phyloP scores from a whole-genome alignment of 345 rosid genomes.

The Ceriops zippeliana region DNA sequence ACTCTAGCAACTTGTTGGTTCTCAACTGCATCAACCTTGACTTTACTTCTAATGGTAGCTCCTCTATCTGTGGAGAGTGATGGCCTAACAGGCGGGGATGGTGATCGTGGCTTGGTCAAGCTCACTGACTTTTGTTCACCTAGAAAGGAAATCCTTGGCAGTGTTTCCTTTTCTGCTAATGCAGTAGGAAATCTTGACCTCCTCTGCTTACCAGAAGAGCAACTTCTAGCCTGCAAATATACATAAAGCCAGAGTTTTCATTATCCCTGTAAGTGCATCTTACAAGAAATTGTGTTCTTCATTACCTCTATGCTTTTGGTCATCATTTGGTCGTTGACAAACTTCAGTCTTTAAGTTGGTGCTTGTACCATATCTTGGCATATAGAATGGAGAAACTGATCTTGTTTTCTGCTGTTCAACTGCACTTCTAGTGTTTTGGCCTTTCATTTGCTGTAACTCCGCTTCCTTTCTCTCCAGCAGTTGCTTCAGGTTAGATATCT shows the following conservation, averaged over 20 bases:
- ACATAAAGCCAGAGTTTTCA: background rate
- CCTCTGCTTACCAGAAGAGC: slow-evolving; percentile 85
- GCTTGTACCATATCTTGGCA: slow-evolving; percentile 50
- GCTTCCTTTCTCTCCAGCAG: slow-evolving; percentile 79
- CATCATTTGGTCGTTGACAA: slow-evolving; percentile 48
- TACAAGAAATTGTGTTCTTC: background rate
- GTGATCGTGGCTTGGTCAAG: slow-evolving; percentile 50
- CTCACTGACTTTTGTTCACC: slow-evolving; percentile 48
- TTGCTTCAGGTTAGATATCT: slow-evolving; percentile 80
- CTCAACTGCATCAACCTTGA: slow-evolving; percentile 51
- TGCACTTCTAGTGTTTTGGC: slow-evolving; percentile 34
- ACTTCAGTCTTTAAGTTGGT: slow-evolving; percentile 48
- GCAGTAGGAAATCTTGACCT: slow-evolving; percentile 69
- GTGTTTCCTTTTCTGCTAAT: slow-evolving; percentile 52
- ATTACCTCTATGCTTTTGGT: slow-evolving; percentile 56
- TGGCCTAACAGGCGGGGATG: slow-evolving; percentile 73
- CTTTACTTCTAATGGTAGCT: slow-evolving; percentile 49
- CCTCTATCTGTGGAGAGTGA: slow-evolving; percentile 85
- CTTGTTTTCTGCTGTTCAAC: slow-evolving; percentile 63
- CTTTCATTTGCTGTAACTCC: slow-evolving; percentile 67
- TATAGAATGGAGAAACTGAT: slow-evolving; percentile 80
- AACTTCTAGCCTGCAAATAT: slow-evolving; percentile 65
- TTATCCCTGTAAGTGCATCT: no score
- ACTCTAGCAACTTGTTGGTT: slow-evolving; percentile 50
- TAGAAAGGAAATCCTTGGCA: slow-evolving; percentile 39